phyloP scores from a whole-genome alignment of 2,329 filamentous ascomycete species.

The Knufia fluminis region DNA sequence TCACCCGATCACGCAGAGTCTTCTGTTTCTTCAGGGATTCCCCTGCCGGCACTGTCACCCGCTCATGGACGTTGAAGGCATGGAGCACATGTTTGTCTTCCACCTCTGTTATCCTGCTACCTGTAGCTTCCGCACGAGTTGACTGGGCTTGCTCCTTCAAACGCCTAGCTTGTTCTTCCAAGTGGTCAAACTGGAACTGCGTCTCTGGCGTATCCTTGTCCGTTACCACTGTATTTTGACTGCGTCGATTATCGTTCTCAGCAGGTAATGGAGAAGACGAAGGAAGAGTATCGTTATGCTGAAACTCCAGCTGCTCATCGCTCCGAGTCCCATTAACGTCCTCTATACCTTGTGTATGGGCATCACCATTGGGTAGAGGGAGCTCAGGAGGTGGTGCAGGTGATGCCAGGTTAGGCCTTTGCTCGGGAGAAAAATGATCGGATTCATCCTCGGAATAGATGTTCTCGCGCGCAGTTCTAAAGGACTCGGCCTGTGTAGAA shows the following conservation, averaged over 20 bases:
- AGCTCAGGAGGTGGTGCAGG: background rate
- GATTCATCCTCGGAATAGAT: conserved; percentile 54
- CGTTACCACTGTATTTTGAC: background rate
- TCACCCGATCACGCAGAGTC: conserved; percentile 28
- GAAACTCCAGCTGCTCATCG: background rate
- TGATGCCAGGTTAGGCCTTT: background rate
- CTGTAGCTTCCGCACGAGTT: background rate
- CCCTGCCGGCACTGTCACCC: background rate
- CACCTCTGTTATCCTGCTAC: background rate
- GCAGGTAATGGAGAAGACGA: background rate
- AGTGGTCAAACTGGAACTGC: background rate
- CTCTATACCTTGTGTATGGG: background rate
- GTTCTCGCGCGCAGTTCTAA: conserved; percentile 60
- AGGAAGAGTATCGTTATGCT: background rate
- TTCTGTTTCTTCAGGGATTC: conserved; percentile 18
- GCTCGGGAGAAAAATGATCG: conserved; percentile 26
- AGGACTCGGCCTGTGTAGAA: conserved; percentile 60
- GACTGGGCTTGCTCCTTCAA: no score
- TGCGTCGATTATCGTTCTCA: background rate
- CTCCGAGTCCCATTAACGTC: background rate
- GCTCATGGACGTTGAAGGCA: background rate
- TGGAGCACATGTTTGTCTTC: no score
- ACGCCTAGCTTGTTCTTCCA: background rate
- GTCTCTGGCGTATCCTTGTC: background rate
- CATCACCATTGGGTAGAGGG: background rate